Percentiles rank a stretch among this genome's conserved stretches.
phyloP scores from a whole-genome alignment of 495 filamentous ascomycete genomes.

The Talaromyces liani region DNA sequence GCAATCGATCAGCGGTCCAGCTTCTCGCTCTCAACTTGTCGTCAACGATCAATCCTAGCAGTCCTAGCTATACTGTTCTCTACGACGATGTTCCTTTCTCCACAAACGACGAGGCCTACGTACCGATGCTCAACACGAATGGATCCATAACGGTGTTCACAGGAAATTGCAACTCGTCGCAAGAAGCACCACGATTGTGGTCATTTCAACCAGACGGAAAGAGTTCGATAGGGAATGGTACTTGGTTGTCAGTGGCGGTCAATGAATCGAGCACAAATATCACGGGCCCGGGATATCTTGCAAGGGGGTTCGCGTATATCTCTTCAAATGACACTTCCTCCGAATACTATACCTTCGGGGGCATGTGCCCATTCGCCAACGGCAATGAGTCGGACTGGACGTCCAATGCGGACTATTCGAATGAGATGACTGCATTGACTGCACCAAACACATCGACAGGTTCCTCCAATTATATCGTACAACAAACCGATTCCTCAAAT shows the following conservation, averaged over 20 bases:
- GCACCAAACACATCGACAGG: constrained; percentile 15
- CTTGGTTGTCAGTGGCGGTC: constrained; percentile 39
- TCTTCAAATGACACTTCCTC: constrained; percentile 39
- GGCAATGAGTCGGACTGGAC: constrained; percentile 44
- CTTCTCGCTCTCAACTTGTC: constrained; percentile 62
- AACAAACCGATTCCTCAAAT: constrained; percentile 37
- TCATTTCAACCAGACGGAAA: constrained; percentile 36
- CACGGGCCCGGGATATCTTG: constrained; percentile 43
- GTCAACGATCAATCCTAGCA: constrained; percentile 40
- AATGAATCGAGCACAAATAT: constrained; percentile 34
- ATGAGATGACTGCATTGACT: constrained; percentile 55
- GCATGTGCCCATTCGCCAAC: constrained; percentile 67
- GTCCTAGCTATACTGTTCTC: constrained; percentile 48
- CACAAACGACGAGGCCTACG: constrained; percentile 41
- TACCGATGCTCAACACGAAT: constrained; percentile 53
- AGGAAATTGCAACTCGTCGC: constrained; percentile 53
- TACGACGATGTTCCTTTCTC: constrained; percentile 58
- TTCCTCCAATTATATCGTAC: constrained; percentile 26
- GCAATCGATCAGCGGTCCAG: constrained; percentile 28
- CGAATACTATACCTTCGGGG: constrained; percentile 71
- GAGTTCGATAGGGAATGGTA: constrained; percentile 42
- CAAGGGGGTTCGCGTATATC: constrained; percentile 61
- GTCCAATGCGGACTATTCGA: constrained; percentile 65
- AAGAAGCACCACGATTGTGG: constrained; percentile 45
- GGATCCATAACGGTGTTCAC: constrained; percentile 63